Percentiles rank a stretch among this genome's conserved stretches.
phyloP scores from a whole-genome alignment of 1,284 basidiomycete species.

The Blastosporella zonata region DNA sequence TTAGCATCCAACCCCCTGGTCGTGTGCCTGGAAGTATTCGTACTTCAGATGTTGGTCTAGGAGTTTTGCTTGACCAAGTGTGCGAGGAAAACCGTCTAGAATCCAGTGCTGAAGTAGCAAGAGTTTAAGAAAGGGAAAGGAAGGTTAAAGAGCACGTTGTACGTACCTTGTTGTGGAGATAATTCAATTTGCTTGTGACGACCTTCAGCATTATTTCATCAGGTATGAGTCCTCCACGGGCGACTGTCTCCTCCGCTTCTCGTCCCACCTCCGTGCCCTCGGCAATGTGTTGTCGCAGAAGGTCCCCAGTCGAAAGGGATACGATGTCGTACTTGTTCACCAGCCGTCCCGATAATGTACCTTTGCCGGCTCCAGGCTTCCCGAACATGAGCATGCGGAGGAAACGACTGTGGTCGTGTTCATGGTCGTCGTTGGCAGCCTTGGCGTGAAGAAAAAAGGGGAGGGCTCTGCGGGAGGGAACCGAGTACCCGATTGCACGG shows the following conservation, averaged over 20 bases:
- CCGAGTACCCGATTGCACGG: conserved; percentile 29
- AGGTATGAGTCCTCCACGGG: conserved; percentile 69
- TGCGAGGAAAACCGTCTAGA: conserved; percentile 95
- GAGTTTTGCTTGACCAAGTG: conserved; percentile 83
- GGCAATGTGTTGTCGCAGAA: conserved; percentile 76
- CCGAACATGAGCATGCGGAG: conserved; percentile 82
- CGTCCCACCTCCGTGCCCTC: conserved; percentile 70
- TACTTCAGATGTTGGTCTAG: conserved; percentile 76
- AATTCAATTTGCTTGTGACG: conserved; percentile 67
- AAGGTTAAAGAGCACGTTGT: conserved; percentile 7
- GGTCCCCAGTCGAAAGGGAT: conserved; percentile 76
- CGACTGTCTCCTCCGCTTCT: conserved; percentile 74
- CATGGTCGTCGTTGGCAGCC: conserved; percentile 29
- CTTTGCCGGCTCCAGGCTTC: conserved; percentile 79
- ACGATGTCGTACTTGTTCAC: conserved; percentile 75
- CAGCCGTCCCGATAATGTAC: conserved; percentile 71
- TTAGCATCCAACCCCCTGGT: conserved; percentile 1
- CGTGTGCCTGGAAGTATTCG: conserved; percentile 22
- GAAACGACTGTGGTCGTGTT: conserved; percentile 35
- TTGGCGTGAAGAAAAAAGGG: conserved; percentile 49
- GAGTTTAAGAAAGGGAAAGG: conserved; percentile 7
- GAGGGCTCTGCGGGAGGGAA: conserved; percentile 41
- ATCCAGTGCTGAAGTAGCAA: conserved; percentile 73
- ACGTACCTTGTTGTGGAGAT: conserved; percentile 60
- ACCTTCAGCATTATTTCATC: conserved; percentile 79